Base-by-base conservation (phyloP, 345 rosid species). In the Camelina neglecta region DNA sequence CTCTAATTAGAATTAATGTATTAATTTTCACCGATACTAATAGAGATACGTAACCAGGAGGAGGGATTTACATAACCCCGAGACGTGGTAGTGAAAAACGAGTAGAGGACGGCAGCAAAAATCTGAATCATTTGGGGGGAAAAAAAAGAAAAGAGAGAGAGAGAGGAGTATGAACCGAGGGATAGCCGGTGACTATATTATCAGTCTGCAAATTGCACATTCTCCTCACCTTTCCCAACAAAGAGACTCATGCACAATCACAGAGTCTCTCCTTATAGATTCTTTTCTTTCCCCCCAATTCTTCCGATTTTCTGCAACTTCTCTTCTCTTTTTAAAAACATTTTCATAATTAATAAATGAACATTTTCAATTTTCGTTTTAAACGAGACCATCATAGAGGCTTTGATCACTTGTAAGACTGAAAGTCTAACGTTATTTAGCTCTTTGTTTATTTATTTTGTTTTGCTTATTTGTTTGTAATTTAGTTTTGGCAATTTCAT, bases 121-220 rank as follows among this genome's bases (percentile, higher is more conserved):
- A 29, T 4, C 5, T 29, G 31, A 29, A 29, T 29, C 31, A 29
- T 29, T 29, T 29, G 5, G 31, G 31, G 31, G 31, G 4, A 29
- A 29, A 29, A 8, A 35, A 35, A 7, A 35, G 2, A 8, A 4
- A 53, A n/a, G 18, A 44, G 23, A 21, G 31, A 44, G 6, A 53
- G n/a, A 23, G 21, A 39, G 6, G 26, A 66, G 48, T 70, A 53
- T 7, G 18, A 56, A 74, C 73, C 31, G 61, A 75, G 55, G 16
- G 68, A 49, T 20, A 29, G 65, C 51, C 65, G 59, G 65, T 69
- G 65, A 35, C 29, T 42, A 7, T 35, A 33, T 39, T 23, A 51
- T 10, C 23, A 62, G 11, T 58, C 61, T 75, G 69, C 45, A 67
- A 75, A 75, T 42, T 76, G 70, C 80, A 70, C 80, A 76, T 70